Conservation (phyloP, 352 stramenopile species). For the Achlya hypogyna region DNA sequence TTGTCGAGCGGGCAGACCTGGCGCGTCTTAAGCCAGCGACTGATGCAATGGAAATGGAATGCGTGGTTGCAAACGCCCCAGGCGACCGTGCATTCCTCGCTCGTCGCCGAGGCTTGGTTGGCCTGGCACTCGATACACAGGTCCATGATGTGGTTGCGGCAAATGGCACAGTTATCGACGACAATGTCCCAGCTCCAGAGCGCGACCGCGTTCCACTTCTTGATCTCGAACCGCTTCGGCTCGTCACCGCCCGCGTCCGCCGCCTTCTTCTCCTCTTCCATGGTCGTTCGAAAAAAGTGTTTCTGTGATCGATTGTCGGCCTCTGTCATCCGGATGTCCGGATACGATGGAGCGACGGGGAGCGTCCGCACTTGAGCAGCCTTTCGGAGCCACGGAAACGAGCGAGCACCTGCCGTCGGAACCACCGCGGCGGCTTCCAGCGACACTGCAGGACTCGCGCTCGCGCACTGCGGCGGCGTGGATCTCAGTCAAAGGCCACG, state of each 20-base stretch:
- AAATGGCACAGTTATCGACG: conserved; percentile 95
- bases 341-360: not conserved
- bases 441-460: too few relatives aligned
- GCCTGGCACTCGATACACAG: conserved; percentile 99
- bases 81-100: conserved; percentile 79
- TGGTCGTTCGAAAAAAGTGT: not conserved
- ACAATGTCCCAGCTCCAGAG: conserved; percentile 98
- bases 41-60: conserved; percentile 99
- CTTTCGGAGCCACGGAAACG: too few relatives aligned
- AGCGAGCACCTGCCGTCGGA: too few relatives aligned
- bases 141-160: conserved; percentile 99
- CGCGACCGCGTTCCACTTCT: conserved; percentile 98
- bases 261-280: conserved; percentile 19
- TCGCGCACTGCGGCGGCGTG: too few relatives aligned
- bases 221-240: conserved; percentile 97
- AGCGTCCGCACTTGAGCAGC: not conserved
- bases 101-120: conserved; percentile 82
- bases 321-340: not conserved
- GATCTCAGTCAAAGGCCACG: too few relatives aligned
- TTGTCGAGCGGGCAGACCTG: conserved; percentile 99
- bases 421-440: too few relatives aligned
- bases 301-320: not conserved
- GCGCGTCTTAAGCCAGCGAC: conserved; percentile 98
- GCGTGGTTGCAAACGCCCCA: conserved; percentile 92
- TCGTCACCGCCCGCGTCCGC: conserved; percentile 26